Evolutionary conservation across 2,329 filamentous ascomycete genomes (phyloP), one percentile per base, ranked within the genome.

Genomic region (Ceratocystiopsis brevicomis): DNA sequence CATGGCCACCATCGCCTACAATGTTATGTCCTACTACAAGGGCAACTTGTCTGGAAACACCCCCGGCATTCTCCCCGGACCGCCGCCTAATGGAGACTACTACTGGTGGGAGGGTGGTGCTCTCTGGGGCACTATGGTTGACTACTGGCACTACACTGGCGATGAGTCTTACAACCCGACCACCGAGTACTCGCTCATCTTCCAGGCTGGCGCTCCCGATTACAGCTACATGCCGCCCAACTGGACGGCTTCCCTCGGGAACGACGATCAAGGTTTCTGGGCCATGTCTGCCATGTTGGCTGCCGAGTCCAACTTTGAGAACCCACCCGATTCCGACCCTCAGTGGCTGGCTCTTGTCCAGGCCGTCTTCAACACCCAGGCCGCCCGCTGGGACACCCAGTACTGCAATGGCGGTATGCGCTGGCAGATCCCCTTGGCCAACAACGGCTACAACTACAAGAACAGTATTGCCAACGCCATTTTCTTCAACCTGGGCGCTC

Each of bases 301-400:
- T 0, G 73, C 79, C 46, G 80, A 85, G 58, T 69, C 73, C 54
- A 73, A 74, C 37, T 83, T 81, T 48, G 72, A 71, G 6, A 61
- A 78, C 38, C 74, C 78, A 2, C 63, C 69, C 0, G 49, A 54
- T 0, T 62, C 68, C 47, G 52, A 75, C 51, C 78, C 78, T 2
- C 65, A 73, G 52, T 84, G 79, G 74, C 65, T 84, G 13, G 73
- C 76, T 5, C 68, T 90, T 13, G 81, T 78, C 2, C 76, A 86
- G 56, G 81, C 78, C 41, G 80, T 85, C 25, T 92, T 90, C 64
- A 84, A 92, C 57, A 78, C 76, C 2, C 82, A 88, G 53, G 76
- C 74, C 3, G 63, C 66, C 25, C 73, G 82, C 35, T 90, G 82
- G 84, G 81, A 87, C 48, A 64, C 57, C 1, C 59, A 65, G 1